These are phyloP conservation scores for Syncephalastrum contaminatum DNA, from an alignment of 371 early-diverging fungal species.

Conservation along the genomic window DNA sequence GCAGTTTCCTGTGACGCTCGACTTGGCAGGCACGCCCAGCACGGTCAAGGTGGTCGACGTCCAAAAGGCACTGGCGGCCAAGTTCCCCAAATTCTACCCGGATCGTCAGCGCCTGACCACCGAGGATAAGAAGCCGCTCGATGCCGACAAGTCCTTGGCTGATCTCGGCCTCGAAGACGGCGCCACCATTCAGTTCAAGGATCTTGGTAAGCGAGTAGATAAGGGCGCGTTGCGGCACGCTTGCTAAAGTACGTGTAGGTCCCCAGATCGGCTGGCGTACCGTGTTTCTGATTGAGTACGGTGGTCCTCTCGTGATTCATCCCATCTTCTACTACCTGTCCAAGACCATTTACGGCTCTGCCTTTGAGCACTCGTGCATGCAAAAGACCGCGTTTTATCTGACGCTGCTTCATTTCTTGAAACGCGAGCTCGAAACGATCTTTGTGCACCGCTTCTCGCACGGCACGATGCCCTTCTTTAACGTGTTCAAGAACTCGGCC, in stretches of 20 bases:
- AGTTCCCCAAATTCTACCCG: slow-evolving; percentile 63
- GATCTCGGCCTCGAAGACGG: slow-evolving; percentile 63
- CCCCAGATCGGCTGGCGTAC: slow-evolving; percentile 95
- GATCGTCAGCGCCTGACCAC: slow-evolving; percentile 81
- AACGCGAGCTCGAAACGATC: slow-evolving; percentile 92
- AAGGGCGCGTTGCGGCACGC: not conserved
- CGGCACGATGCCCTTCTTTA: slow-evolving; percentile 92
- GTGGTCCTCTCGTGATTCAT: slow-evolving; percentile 89
- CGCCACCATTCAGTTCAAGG: slow-evolving; percentile 75
- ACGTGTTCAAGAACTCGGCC: slow-evolving; percentile 93
- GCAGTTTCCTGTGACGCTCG: slow-evolving; percentile 62
- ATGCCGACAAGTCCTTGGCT: slow-evolving; percentile 55
- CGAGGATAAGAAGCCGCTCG: slow-evolving; percentile 53
- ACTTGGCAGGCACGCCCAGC: slow-evolving; percentile 49
- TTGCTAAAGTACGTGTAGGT: slow-evolving; percentile 48
- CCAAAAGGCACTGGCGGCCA: slow-evolving; percentile 55
- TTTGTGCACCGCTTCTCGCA: slow-evolving; percentile 94
- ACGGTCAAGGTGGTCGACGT: slow-evolving; percentile 66
- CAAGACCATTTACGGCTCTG: slow-evolving; percentile 62
- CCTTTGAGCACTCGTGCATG: slow-evolving; percentile 66
- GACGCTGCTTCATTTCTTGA: slow-evolving; percentile 85
- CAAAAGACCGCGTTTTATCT: slow-evolving; percentile 67
- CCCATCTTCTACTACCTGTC: slow-evolving; percentile 79
- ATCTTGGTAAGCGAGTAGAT: slow-evolving; percentile 66
- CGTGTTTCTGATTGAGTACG: slow-evolving; percentile 93